Conservation (phyloP, 2,329 filamentous ascomycete genomes). For the Akanthomyces lecanii region DNA sequence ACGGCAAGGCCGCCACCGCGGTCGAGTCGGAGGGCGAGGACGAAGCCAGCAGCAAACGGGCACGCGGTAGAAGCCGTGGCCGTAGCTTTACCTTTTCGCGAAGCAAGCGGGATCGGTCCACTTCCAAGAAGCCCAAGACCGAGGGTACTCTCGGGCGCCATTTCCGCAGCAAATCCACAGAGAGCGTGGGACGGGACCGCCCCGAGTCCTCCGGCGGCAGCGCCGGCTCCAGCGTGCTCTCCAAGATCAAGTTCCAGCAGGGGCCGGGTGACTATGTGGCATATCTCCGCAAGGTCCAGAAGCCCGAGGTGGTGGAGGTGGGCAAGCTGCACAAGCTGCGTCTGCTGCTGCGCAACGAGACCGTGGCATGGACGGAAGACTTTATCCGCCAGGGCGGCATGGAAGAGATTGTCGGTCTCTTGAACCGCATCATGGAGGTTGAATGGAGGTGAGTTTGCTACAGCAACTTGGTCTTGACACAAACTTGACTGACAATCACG, state of each 20-base stretch:
- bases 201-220: constrained; percentile 47
- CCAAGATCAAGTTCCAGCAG: constrained; percentile 69
- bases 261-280: constrained; percentile 79
- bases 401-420: constrained; percentile 79
- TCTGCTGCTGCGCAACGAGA: constrained; percentile 86
- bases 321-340: constrained; percentile 91
- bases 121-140: constrained; percentile 67
- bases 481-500: constrained; percentile 21
- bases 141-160: constrained; percentile 59
- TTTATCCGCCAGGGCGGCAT: constrained; percentile 90
- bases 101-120: constrained; percentile 57
- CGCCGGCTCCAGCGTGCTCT: constrained; percentile 54
- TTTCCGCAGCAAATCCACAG: constrained; percentile 67
- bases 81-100: constrained; percentile 76
- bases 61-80: constrained; percentile 52
- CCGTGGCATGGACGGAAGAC: constrained; percentile 88
- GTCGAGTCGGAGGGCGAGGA: constrained; percentile 40
- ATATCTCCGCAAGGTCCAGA: constrained; percentile 75
- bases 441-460: constrained; percentile 79
- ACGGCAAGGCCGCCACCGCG: constrained; percentile 27
- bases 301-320: constrained; percentile 83
- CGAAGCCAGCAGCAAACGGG: constrained; percentile 47
- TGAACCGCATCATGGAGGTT: constrained; percentile 89
- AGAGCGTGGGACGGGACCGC: constrained; percentile 61
- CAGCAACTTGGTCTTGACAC: not conserved